Percentiles rank a stretch among this genome's conserved stretches.
Evolutionary conservation across 176 grass and related monocot genomes (phyloP).

Genomic region (Hordeum vulgare): MorexV3_pseudomolecules_assembly NC_058518.1:50003649-50004148

Average conservation of each 20-base stretch:
- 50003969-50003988: not conserved
- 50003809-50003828: conserved; percentile 62
- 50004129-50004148: not conserved
- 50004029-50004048: not conserved
- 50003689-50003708: conserved; percentile 80
- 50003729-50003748: conserved; percentile 28
- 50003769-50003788: conserved; percentile 58
- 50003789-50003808: conserved; percentile 43
- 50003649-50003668: conserved; percentile 73
- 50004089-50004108: not conserved
- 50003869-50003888: conserved; percentile 71
- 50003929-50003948: conserved; percentile 26
- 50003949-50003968: conserved; percentile 23
- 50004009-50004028: not conserved
- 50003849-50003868: conserved; percentile 41
- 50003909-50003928: conserved; percentile 35
- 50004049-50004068: not conserved
- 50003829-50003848: conserved; percentile 34
- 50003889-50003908: conserved; percentile 78
- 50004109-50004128: not conserved
- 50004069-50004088: not conserved
- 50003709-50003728: conserved; percentile 38
- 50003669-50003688: conserved; percentile 85
- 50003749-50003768: conserved; percentile 48
- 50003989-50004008: not conserved